Evolutionary conservation across 192 early-diverging fungal genomes (phyloP).

Genomic region (Podochytrium sp.): DNA sequence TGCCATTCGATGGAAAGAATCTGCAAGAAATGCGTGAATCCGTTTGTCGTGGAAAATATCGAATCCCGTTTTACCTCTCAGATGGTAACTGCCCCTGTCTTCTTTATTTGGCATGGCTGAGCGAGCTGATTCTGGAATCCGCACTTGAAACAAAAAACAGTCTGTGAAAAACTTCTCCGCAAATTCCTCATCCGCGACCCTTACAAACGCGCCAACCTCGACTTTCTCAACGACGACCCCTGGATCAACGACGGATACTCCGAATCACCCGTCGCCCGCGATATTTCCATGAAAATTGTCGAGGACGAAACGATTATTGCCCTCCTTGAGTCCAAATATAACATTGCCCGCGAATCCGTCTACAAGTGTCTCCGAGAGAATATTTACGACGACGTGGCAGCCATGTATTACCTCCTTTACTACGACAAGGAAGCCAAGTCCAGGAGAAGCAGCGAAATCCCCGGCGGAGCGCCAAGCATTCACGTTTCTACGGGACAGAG

Average conservation of each 20-base stretch:
- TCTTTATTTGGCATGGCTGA: too few relatives aligned
- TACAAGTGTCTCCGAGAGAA: conserved; percentile 54
- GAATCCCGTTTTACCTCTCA: conserved; percentile 63
- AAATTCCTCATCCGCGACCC: conserved; percentile 67
- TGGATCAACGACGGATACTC: conserved; percentile 65
- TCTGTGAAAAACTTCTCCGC: conserved; percentile 61
- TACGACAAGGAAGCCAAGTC: conserved; percentile 56
- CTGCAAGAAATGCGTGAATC: conserved; percentile 71
- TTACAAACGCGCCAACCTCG: conserved; percentile 55
- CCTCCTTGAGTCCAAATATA: conserved; percentile 58
- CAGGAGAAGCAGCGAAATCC: neutral
- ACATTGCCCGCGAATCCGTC: conserved; percentile 54
- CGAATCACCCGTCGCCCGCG: conserved; percentile 55
- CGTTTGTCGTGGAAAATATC: conserved; percentile 65
- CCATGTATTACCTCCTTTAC: conserved; percentile 67
- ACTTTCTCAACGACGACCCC: conserved; percentile 63
- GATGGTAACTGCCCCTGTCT: conserved; percentile 1
- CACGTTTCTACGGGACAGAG: conserved; percentile 4
- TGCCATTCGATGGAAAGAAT: conserved; percentile 99
- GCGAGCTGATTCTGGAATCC: neutral
- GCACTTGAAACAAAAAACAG: too few relatives aligned
- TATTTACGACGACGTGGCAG: conserved; percentile 61
- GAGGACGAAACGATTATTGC: conserved; percentile 61
- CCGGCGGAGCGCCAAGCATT: conserved; percentile 25
- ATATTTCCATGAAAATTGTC: conserved; percentile 48